These are phyloP conservation scores for Gnaphalium uliginosum DNA, from an alignment of 129 eudicot genomes.

Conservation along the genomic window DNA sequence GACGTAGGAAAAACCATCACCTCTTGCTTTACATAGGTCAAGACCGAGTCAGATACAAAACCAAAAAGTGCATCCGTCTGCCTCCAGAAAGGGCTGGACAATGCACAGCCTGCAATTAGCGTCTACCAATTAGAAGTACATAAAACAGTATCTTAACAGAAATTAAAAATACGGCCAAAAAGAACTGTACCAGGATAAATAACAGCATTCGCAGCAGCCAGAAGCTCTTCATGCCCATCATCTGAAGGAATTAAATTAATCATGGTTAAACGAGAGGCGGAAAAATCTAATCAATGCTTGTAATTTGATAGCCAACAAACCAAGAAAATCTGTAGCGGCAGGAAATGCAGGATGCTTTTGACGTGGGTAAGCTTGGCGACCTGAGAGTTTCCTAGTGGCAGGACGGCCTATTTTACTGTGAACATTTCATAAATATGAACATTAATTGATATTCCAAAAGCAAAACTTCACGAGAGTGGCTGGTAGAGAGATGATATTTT, in stretches of 20 bases:
- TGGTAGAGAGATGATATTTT: not conserved
- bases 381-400: constrained; percentile 77
- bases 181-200: constrained; percentile 52
- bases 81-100: constrained; percentile 67
- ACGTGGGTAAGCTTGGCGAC: constrained; percentile 70
- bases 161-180: not conserved
- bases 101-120: constrained; percentile 50
- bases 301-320: constrained; percentile 32
- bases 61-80: constrained; percentile 63
- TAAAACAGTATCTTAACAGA: not conserved
- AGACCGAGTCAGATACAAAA: constrained; percentile 53
- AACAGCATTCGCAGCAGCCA: constrained; percentile 76
- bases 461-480: not conserved
- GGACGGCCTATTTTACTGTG: constrained; percentile 69
- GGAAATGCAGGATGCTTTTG: constrained; percentile 58
- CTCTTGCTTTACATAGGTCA: constrained; percentile 60
- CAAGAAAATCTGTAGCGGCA: constrained; percentile 66
- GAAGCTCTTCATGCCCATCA: constrained; percentile 72
- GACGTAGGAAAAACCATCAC: constrained; percentile 14
- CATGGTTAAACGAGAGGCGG: not conserved
- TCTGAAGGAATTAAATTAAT: constrained; percentile 38
- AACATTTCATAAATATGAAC: constrained; percentile 16
- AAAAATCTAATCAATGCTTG: not conserved
- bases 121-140: constrained; percentile 5
- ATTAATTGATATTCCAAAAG: not conserved